Base-by-base conservation (phyloP, 78 protist genomes). In the slime mould (Dictyostelium discoideum) region DNA sequence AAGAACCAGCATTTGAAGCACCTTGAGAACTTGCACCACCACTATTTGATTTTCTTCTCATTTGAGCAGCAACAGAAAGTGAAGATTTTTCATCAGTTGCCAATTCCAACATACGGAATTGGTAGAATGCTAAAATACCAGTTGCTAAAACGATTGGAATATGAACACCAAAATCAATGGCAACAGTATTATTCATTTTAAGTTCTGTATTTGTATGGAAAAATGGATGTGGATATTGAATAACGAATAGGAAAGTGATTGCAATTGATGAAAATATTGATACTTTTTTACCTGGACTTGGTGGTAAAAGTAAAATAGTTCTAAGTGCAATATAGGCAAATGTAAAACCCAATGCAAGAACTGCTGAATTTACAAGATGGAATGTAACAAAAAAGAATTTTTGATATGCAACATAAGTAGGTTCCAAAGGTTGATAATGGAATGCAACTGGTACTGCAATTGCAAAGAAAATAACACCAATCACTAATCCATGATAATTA, bases 81-180 rank as follows among this genome's bases (percentile, higher is more conserved):
- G 94, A 65, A 16, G 94, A 90, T 11, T 90, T 90, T n/a, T 37
- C 80, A 50, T 90, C 94, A 37, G 94, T 90, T 16, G 94, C 94
- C 54, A 90, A 82, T 22, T 90, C 94, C n/a, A 90, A 90, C 94
- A 90, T 90, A 50, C 94, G 72, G 37, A 82, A 90, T 82, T 90
- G 94, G 54, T 90, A 90, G 46, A 82, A 82, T 67, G 94, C 94
- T 29, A 90, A 72, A 3, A 90, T 67, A 80, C 85, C 82, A 39
- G 94, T 90, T 10, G 94, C 85, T 80, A 90, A 65, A 9, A 90
- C 74, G 84, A 90, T 90, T 82, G 94, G 94, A 39, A 90, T 82
- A 72, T 90, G 94, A 48, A 90, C 54, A 72, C 80, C 69, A 73
- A 44, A 90, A 82, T 90, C 94, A 48, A 90, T 20, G 0, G 85